Evolutionary conservation across 2,329 filamentous ascomycete genomes (phyloP), one percentile per base, ranked within the genome.

Genomic region (Cyphellophora europaea): DNA sequence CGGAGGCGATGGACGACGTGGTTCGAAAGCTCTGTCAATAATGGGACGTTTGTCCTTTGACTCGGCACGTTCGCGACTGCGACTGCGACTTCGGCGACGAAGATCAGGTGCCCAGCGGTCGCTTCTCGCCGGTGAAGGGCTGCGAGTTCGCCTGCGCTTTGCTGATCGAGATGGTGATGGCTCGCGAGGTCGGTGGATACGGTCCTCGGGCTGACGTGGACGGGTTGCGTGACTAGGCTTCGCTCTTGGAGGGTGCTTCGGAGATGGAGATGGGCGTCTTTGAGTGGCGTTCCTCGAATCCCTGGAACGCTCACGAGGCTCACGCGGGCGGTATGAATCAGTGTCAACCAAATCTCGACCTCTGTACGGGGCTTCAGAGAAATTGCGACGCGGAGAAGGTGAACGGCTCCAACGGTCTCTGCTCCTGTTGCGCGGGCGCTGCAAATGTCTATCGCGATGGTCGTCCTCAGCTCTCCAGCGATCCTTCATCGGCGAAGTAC

Each of bases 401-500:
- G 44, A 42, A 28, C 38, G 36, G 30, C 34, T 36, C 27, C 35
- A 35, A 27, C 35, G 36, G 17, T 45, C 39, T 33, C 43, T 28
- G 55, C 54, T 61, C 56, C 53, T 51, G 47, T 48, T 35, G 43
- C 54, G 39, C 49, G 49, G 37, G 29, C 36, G 38, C 31, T n/a
- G n/a, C n/a, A 35, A 37, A 43, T 38, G 31, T 44, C 41, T 48
- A 43, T 61, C 55, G 52, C 53, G 53, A 41, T 49, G 50, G 43
- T 65, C 57, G 48, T 54, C 55, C 53, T 62, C 53, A 51, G 53
- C 57, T 57, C 59, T 66, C 63, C 65, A 65, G 57, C 65, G 56
- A 53, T 67, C 59, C 63, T 58, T 68, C 61, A 66, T 58, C 53
- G 59, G 58, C 54, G 62, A 62, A 58, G 61, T 65, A 57, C 57